phyloP scores from a whole-genome alignment of 192 early-diverging fungal genomes.

The Haplosporangium gracile region DNA sequence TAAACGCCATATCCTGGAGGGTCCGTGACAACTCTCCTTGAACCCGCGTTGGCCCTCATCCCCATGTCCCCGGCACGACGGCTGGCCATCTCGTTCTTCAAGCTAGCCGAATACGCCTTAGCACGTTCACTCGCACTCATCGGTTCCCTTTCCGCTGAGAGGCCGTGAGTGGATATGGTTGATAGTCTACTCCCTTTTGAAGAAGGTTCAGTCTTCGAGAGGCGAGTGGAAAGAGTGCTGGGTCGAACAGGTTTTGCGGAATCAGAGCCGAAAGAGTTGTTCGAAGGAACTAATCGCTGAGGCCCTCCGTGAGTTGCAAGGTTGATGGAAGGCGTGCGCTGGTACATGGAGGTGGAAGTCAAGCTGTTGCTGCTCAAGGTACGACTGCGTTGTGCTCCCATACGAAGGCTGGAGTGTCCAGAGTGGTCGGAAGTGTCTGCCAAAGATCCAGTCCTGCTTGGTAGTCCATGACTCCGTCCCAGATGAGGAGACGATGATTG shows the following conservation, averaged over 20 bases:
- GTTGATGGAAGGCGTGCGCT: slow-evolving; percentile 41
- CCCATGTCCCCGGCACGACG: slow-evolving; percentile 25
- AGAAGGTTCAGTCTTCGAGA: slow-evolving; percentile 28
- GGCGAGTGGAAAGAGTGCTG: slow-evolving; percentile 9
- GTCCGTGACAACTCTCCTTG: slow-evolving; percentile 22
- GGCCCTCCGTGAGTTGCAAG: slow-evolving; percentile 41
- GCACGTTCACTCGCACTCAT: slow-evolving; percentile 52
- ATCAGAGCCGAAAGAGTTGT: slow-evolving; percentile 7
- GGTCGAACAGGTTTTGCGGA: slow-evolving; percentile 20
- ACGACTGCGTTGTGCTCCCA: slow-evolving; percentile 31
- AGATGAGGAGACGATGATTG: neutral
- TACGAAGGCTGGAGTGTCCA: slow-evolving; percentile 16
- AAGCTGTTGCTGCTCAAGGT: slow-evolving; percentile 23
- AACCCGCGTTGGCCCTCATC: slow-evolving; percentile 6
- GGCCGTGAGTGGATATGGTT: slow-evolving; percentile 5
- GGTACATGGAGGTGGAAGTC: slow-evolving; percentile 20
- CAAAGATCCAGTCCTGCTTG: slow-evolving; percentile 26
- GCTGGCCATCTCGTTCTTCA: slow-evolving; percentile 46
- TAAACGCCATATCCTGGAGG: slow-evolving; percentile 23
- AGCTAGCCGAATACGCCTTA: slow-evolving; percentile 41
- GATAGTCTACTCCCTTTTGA: slow-evolving; percentile 36
- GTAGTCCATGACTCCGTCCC: slow-evolving; percentile 32
- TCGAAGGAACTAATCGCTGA: slow-evolving; percentile 35
- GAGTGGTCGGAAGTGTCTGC: slow-evolving; percentile 14
- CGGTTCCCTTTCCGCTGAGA: slow-evolving; percentile 12